Conservation (phyloP, 116 monocot species). For the Posidonia oceanica region DNA sequence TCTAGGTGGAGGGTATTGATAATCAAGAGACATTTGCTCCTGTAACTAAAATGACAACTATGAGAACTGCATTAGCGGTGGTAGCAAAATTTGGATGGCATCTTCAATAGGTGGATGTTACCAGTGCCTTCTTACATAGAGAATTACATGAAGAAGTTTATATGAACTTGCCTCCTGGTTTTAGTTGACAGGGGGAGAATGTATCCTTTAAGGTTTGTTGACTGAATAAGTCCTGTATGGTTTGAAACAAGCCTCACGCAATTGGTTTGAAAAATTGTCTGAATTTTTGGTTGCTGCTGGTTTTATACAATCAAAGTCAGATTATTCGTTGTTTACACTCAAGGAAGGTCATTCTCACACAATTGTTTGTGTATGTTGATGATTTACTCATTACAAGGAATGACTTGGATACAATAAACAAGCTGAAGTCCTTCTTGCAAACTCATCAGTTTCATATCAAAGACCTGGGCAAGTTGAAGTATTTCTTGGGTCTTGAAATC, state of each 20-base stretch:
- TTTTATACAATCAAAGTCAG: background rate
- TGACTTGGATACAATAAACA: no score
- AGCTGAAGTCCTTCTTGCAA: no score
- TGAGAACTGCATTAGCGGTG: background rate
- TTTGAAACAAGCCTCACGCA: background rate
- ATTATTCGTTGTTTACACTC: background rate
- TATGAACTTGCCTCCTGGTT: background rate
- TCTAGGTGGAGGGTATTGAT: background rate
- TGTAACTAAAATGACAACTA: background rate
- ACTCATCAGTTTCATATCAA: no score
- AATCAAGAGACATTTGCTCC: no score
- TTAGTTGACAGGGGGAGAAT: no score
- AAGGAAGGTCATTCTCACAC: background rate
- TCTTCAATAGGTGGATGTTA: background rate
- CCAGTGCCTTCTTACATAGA: background rate
- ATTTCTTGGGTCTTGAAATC: no score
- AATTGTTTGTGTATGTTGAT: background rate
- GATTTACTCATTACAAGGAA: background rate
- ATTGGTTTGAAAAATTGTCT: background rate
- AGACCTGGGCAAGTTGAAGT: no score
- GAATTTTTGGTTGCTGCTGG: background rate
- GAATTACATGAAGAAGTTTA: background rate
- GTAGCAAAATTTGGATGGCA: background rate
- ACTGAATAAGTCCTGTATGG: background rate
- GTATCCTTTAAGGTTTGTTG: background rate